phyloP scores from a whole-genome alignment of 2,329 filamentous ascomycete genomes.

The Xylariaceae sp. region DNA sequence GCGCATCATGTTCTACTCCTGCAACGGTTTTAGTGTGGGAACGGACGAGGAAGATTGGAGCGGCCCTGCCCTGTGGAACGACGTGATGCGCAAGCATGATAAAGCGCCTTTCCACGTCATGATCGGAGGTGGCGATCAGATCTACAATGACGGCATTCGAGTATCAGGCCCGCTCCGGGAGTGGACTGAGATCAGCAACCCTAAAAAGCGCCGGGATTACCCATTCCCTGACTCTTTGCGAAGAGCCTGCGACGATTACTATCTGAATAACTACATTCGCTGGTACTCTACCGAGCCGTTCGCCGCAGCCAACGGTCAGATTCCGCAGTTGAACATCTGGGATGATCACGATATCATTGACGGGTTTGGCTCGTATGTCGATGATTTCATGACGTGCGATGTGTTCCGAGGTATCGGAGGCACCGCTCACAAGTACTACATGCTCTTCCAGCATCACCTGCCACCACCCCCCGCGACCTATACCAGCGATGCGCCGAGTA shows the following conservation, averaged over 20 bases:
- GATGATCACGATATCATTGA: conserved; percentile 94
- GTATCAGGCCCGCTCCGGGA: conserved; percentile 72
- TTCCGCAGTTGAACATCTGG: conserved; percentile 96
- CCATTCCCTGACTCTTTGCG: conserved; percentile 76
- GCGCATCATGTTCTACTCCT: conserved; percentile 98
- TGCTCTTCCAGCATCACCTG: conserved; percentile 94
- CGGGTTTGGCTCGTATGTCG: conserved; percentile 88
- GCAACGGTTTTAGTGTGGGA: conserved; percentile 90
- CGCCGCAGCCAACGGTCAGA: conserved; percentile 79
- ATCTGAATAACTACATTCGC: conserved; percentile 80
- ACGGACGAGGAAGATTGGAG: conserved; percentile 71
- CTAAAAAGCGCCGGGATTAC: conserved; percentile 71
- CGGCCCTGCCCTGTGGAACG: conserved; percentile 91
- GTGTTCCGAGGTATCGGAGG: conserved; percentile 91
- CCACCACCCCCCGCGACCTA: conserved; percentile 81
- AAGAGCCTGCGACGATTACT: conserved; percentile 81
- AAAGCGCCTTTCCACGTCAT: conserved; percentile 89
- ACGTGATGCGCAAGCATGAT: conserved; percentile 78
- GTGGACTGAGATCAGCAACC: conserved; percentile 82
- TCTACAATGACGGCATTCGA: conserved; percentile 92
- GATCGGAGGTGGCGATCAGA: conserved; percentile 88
- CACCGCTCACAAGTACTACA: conserved; percentile 94
- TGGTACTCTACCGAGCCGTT: conserved; percentile 84
- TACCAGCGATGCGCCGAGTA: conserved; percentile 61
- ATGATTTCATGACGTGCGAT: conserved; percentile 87